phyloP scores from a whole-genome alignment of 1,284 basidiomycete genomes.

The Uromyces viciae-fabae region DNA sequence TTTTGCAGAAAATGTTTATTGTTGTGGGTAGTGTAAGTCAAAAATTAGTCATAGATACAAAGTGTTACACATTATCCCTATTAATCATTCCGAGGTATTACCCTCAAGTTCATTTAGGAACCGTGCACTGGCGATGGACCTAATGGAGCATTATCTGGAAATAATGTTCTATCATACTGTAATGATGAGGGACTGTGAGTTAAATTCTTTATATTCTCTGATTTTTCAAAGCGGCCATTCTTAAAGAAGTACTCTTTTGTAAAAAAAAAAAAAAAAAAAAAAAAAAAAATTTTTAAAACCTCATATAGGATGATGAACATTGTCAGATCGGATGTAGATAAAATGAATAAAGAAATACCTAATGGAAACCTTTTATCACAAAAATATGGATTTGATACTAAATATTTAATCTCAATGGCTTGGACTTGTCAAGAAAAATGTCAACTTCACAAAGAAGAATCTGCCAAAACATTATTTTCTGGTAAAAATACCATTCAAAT shows the following conservation, averaged over 20 bases:
- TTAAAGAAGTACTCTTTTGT: too few species aligned
- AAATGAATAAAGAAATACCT: conserved; percentile 25
- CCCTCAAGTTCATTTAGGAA: not conserved
- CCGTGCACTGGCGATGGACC: conserved; percentile 24
- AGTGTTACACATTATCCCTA: too few species aligned
- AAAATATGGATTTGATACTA: conserved; percentile 37
- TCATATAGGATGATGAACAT: conserved; percentile 41
- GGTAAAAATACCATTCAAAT: too few species aligned
- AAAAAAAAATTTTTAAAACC: too few species aligned
- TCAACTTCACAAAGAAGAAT: not conserved
- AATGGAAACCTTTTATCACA: conserved; percentile 4
- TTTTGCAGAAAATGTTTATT: conserved; percentile 39
- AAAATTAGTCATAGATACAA: not conserved
- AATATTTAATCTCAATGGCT: conserved; percentile 23
- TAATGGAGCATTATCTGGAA: conserved; percentile 32
- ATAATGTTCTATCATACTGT: conserved; percentile 37
- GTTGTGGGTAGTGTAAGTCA: conserved; percentile 30
- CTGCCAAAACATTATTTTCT: too few species aligned
- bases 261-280: too few species aligned
- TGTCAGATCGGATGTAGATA: conserved; percentile 33
- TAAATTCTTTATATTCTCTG: not conserved
- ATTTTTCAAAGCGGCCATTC: not conserved
- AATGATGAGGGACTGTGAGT: conserved; percentile 36
- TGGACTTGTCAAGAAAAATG: conserved; percentile 42
- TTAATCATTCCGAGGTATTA: too few species aligned